phyloP scores from a whole-genome alignment of 495 filamentous ascomycete species.

The Oidiodendron maius region DNA sequence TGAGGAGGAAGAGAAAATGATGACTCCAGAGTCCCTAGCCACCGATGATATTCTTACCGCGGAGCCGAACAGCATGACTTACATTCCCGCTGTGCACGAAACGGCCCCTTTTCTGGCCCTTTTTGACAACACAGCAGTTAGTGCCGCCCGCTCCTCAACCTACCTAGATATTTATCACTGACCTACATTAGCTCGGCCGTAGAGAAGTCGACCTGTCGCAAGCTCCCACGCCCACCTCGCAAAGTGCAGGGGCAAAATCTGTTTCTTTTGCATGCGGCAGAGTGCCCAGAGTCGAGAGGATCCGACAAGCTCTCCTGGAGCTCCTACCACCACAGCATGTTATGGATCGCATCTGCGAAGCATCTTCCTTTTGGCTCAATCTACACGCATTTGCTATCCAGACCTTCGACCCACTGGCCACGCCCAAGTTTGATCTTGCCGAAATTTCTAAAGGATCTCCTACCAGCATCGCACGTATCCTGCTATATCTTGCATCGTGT shows the following conservation, averaged over 20 bases:
- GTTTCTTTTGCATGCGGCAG: conserved; percentile 10
- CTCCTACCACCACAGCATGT: conserved; percentile 34
- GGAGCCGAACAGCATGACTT: conserved; percentile 13
- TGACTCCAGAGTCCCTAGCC: conserved; percentile 27
- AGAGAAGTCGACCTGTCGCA: conserved; percentile 12
- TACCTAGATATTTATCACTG: conserved; percentile 7
- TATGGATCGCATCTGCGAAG: conserved; percentile 26
- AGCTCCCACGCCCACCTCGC: conserved; percentile 10
- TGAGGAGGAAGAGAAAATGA: conserved; percentile 24
- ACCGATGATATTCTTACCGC: conserved; percentile 22
- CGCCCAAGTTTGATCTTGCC: conserved; percentile 20
- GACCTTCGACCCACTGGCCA: too few species aligned
- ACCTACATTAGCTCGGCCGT: conserved; percentile 20
- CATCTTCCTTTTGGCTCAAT: conserved; percentile 25
- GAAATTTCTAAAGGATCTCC: conserved; percentile 35
- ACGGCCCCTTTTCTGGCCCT: conserved; percentile 18
- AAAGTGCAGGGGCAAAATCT: conserved; percentile 15
- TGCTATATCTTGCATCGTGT: conserved; percentile 42
- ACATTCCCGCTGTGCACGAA: conserved; percentile 15
- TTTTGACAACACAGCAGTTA: conserved; percentile 20
- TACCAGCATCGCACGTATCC: conserved; percentile 33
- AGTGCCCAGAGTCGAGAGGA: conserved; percentile 24
- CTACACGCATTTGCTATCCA: conserved; percentile 25
- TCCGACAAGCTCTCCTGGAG: conserved; percentile 25
- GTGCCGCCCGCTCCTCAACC: neutral